Base-by-base conservation (phyloP, 1,139 yeast genomes). In the Kluyveromyces sp. region DNA sequence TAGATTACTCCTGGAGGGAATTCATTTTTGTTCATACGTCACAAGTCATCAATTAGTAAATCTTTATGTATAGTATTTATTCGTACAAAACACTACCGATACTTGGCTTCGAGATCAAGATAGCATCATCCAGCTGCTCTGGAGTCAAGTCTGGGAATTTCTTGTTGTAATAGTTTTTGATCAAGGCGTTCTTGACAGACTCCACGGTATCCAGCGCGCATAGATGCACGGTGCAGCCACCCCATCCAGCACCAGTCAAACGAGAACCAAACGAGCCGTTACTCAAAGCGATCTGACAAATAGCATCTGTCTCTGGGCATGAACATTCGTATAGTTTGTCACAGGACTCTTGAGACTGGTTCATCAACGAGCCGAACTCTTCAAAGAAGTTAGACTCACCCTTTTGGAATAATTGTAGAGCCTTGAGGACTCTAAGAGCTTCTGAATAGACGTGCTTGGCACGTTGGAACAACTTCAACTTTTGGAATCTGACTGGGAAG, bases 181-280 rank as follows among this genome's bases (percentile, higher is more conserved):
- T 64, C 36, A 81, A 67, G 0, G 82, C 80, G 3, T 60, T 49
- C 39, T 67, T 67, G 42, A 82, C 73, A 1, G 50, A 48, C 0
- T 65, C 69, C 13, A 77, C 68, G 49, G 69, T 70, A 42, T 70
- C 71, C n/a, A 45, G 47, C 8, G 68, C 60, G 15, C 82, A 78
- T 46, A 82, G 64, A 57, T 80, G 85, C 19, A 82, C 84, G 2
- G 82, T 70, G 30, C 83, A 78, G 8, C 89, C 89, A 36, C 89
- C 89, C 73, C 80, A 82, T 8, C 88, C 89, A n/a, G 89, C 88
- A 34, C 89, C 89, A 7, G 89, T 82, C 32, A 80, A 74, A 50
- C 89, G 70, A 3, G 86, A 77, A 20, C 88, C 88, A 48, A 65
- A 70, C 1, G 86, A 69, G 3, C 88, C 88, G 48, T 74, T 69